These are phyloP conservation scores for Lodderomyces jiufengensis DNA, from an alignment of 1,139 yeast species.

Conservation along the genomic window DNA sequence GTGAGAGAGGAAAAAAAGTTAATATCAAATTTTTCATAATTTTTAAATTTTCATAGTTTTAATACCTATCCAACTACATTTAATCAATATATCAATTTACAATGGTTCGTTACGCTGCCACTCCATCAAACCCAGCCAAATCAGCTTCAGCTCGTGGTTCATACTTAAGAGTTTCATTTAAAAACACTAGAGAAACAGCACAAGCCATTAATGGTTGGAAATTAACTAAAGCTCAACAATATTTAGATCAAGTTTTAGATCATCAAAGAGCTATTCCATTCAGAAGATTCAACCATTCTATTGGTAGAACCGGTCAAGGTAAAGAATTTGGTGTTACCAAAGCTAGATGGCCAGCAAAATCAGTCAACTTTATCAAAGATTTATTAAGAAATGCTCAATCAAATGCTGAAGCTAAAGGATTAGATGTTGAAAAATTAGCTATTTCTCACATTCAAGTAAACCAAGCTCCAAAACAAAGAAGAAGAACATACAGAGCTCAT, in stretches of 20 bases:
- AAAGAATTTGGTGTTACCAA: conserved; percentile 99
- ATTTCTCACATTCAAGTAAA: conserved; percentile 98
- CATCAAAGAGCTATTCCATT: conserved; percentile 99
- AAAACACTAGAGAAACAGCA: conserved; percentile 99
- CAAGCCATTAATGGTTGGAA: conserved; percentile 99
- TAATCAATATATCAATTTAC: conserved; percentile 6
- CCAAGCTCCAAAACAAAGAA: conserved; percentile 99
- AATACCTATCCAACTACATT: conserved; percentile 1
- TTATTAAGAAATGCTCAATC: conserved; percentile 97
- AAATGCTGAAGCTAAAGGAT: conserved; percentile 99
- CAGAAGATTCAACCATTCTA: conserved; percentile 95
- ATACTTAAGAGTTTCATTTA: conserved; percentile 98
- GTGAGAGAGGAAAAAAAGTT: not conserved
- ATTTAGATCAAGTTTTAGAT: conserved; percentile 94
- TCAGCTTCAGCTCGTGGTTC: conserved; percentile 99
- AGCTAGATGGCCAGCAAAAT: conserved; percentile 99
- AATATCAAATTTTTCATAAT: not conserved
- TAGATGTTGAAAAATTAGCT: conserved; percentile 90
- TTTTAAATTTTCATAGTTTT: not conserved
- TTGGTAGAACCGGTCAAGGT: conserved; percentile 99
- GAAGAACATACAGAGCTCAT: conserved; percentile 99
- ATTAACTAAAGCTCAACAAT: conserved; percentile 90
- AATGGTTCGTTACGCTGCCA: conserved; percentile 91
- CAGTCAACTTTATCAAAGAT: conserved; percentile 93
- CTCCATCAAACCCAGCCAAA: conserved; percentile 99